phyloP scores from a whole-genome alignment of 2,329 filamentous ascomycete genomes.

The Fusarium sororula region DNA sequence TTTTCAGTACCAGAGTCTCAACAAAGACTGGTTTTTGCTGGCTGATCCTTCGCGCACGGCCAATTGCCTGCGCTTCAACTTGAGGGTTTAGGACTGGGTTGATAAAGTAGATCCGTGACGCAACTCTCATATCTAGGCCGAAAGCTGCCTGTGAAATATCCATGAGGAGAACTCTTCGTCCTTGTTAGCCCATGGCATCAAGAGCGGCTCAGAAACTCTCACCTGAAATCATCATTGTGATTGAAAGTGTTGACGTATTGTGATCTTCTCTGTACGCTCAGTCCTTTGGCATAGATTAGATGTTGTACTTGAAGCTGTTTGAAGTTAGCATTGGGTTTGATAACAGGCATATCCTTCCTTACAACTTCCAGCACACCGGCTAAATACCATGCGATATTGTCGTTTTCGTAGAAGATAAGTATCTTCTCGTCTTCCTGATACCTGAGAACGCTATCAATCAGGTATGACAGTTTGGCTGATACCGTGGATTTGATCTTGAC shows the following conservation, averaged over 20 bases:
- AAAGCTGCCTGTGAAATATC: constrained; percentile 90
- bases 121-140: constrained; percentile 84
- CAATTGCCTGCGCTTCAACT: constrained; percentile 90
- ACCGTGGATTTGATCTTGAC: constrained; percentile 79
- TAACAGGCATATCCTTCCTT: constrained; percentile 36
- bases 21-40: constrained; percentile 82
- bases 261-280: constrained; percentile 69
- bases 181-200: background rate
- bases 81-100: constrained; percentile 87
- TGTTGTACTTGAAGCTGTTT: constrained; percentile 64
- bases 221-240: constrained; percentile 69
- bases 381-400: constrained; percentile 87
- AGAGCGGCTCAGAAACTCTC: background rate
- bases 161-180: constrained; percentile 79
- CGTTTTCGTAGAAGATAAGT: constrained; percentile 90
- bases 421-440: constrained; percentile 83
- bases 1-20: constrained; percentile 82
- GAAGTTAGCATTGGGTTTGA: constrained; percentile 4
- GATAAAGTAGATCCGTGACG: constrained; percentile 88
- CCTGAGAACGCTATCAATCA: constrained; percentile 76
- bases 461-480: constrained; percentile 87
- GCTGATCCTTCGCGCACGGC: constrained; percentile 87
- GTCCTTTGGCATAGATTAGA: constrained; percentile 73
- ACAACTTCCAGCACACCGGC: constrained; percentile 81
- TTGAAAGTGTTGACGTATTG: constrained; percentile 85